Evolutionary conservation across 164 flowering plant genomes (phyloP).

Genomic region (Liriodendron chinense): DNA sequence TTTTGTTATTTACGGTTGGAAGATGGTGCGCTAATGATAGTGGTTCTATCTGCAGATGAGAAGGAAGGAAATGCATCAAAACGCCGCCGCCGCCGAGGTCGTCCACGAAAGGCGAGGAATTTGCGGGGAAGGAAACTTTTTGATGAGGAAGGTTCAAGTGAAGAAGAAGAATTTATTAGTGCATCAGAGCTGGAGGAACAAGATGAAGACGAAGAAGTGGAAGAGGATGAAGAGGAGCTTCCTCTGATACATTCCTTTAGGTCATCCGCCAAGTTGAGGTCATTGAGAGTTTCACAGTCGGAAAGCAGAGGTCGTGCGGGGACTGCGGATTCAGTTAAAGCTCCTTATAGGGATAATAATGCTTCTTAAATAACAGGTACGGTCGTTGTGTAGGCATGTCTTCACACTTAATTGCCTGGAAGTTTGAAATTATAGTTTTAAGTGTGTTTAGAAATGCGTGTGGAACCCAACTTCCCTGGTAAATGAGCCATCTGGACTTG

Average conservation of each 20-base stretch:
- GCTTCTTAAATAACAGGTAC: neutral
- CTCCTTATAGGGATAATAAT: conserved; percentile 8
- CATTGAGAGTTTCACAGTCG: conserved; percentile 52
- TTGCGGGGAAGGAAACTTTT: conserved; percentile 83
- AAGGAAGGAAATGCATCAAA: conserved; percentile 56
- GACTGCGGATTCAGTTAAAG: conserved; percentile 27
- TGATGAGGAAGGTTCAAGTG: conserved; percentile 78
- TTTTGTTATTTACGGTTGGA: neutral
- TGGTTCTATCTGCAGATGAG: conserved; percentile 48
- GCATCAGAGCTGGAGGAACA: conserved; percentile 73
- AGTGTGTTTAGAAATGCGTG: too few relatives aligned
- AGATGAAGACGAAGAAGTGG: conserved; percentile 49
- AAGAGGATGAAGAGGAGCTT: conserved; percentile 60
- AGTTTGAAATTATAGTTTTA: neutral
- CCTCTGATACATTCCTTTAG: conserved; percentile 67
- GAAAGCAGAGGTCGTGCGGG: conserved; percentile 34
- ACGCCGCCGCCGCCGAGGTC: conserved; percentile 76
- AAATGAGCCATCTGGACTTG: too few relatives aligned
- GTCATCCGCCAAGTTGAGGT: conserved; percentile 61
- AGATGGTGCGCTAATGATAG: neutral
- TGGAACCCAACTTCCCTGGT: too few relatives aligned
- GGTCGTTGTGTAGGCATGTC: neutral
- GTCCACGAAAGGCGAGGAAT: conserved; percentile 62
- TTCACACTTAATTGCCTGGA: neutral
- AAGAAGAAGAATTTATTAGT: conserved; percentile 81